Percentiles rank a stretch among this genome's conserved stretches.
phyloP scores from a whole-genome alignment of 495 filamentous ascomycete species.

The Aspergillus ellipticus region DNA sequence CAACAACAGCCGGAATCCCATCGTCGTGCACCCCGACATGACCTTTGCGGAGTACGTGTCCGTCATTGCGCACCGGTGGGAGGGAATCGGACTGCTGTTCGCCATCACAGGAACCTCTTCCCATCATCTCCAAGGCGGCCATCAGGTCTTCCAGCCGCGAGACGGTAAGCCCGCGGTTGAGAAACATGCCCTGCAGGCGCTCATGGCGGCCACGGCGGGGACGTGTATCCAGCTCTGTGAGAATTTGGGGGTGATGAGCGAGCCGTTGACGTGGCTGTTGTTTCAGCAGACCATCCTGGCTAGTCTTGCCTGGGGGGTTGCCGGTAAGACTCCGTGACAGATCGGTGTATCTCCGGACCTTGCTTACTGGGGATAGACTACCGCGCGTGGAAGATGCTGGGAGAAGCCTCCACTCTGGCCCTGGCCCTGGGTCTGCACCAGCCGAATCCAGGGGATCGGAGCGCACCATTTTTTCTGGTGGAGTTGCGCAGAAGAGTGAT shows the following conservation, averaged over 20 bases:
- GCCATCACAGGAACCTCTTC: not conserved
- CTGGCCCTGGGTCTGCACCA: not conserved
- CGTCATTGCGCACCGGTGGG: not conserved
- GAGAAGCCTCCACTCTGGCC: not conserved
- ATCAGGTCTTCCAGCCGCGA: not conserved
- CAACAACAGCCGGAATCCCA: not conserved
- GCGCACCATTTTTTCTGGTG: not conserved
- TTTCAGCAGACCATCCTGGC: not conserved
- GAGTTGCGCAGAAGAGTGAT: not conserved
- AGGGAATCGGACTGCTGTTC: not conserved
- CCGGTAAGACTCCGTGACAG: not conserved
- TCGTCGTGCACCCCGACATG: not conserved
- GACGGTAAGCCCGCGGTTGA: not conserved
- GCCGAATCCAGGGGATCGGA: not conserved
- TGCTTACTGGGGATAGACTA: not conserved
- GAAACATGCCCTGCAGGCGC: not conserved
- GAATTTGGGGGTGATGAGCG: not conserved
- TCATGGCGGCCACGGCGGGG: not conserved
- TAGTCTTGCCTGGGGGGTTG: not conserved
- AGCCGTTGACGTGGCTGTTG: not conserved
- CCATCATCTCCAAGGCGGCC: not conserved
- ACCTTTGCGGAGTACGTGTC: not conserved
- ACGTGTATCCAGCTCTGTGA: not conserved
- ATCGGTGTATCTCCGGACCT: not conserved
- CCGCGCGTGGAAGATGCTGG: not conserved